phyloP scores from a whole-genome alignment of 192 early-diverging fungal genomes.

The Coemansia biformis region DNA sequence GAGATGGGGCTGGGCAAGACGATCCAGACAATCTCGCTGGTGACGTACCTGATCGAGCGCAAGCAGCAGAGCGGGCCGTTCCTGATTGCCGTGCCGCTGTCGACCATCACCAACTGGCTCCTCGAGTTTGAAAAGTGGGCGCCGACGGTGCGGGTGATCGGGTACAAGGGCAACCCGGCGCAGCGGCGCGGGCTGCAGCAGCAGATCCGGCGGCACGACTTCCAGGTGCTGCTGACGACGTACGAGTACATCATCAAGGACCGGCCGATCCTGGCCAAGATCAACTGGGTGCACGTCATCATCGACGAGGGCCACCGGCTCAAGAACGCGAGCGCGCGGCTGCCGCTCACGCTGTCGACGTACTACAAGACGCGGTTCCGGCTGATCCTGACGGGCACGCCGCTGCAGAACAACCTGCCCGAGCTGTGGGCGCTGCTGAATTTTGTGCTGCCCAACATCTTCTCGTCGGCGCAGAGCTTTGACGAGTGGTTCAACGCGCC shows the following conservation, averaged over 20 bases:
- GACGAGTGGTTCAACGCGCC: constrained; percentile 99
- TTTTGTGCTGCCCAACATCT: constrained; percentile 93
- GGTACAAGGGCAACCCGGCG: constrained; percentile 85
- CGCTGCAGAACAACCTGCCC: constrained; percentile 97
- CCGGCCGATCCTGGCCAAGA: constrained; percentile 74
- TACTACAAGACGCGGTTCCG: constrained; percentile 87
- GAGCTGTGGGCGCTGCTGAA: constrained; percentile 96
- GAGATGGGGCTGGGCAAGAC: constrained; percentile 90
- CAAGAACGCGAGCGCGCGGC: constrained; percentile 90
- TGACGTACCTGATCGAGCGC: constrained; percentile 91
- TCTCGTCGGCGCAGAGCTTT: constrained; percentile 93
- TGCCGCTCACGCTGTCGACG: constrained; percentile 79
- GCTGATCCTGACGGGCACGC: constrained; percentile 95
- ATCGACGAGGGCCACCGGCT: constrained; percentile 99
- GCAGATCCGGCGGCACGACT: constrained; percentile 67
- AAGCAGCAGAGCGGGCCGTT: constrained; percentile 96
- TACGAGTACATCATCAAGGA: constrained; percentile 97
- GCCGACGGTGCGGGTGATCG: constrained; percentile 78
- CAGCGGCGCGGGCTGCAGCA: constrained; percentile 67
- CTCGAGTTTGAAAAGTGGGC: constrained; percentile 98
- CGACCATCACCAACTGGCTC: constrained; percentile 95
- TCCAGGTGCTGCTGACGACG: constrained; percentile 95
- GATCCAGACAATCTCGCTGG: constrained; percentile 93
- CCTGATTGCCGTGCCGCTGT: constrained; percentile 92
- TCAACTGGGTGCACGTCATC: constrained; percentile 97